These are phyloP conservation scores for Blumeria hordei DNA, from an alignment of 2,329 filamentous ascomycete species.

Conservation along the genomic window DNA sequence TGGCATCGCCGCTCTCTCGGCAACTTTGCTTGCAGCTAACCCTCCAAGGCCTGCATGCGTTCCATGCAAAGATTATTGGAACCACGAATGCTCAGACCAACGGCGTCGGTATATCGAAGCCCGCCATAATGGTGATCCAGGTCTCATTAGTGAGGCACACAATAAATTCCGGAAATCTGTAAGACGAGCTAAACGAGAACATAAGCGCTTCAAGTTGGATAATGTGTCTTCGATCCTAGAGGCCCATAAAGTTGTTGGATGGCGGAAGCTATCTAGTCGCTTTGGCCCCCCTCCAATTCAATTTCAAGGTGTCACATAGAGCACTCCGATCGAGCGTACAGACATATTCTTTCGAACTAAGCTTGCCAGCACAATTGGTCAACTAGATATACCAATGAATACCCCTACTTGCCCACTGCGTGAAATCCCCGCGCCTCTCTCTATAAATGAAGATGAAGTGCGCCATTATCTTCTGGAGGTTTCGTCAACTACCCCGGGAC, in stretches of 20 bases:
- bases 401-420: background rate
- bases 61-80: background rate
- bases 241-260: too few species aligned
- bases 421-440: background rate
- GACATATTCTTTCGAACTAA: background rate
- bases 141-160: background rate
- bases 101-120: background rate
- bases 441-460: background rate
- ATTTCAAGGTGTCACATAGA: background rate
- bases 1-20: background rate
- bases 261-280: background rate
- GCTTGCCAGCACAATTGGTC: background rate
- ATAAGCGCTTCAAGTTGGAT: background rate
- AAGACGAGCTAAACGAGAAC: background rate
- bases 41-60: background rate
- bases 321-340: background rate
- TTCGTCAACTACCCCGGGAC: background rate
- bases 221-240: background rate
- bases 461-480: background rate
- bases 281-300: background rate
- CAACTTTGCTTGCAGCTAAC: background rate
- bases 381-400: background rate
- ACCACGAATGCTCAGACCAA: background rate
- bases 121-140: background rate
- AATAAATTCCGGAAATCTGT: background rate